Percentiles rank a stretch among this genome's conserved stretches.
Evolutionary conservation across 2,329 filamentous ascomycete species (phyloP).

Genomic region (Fusarium oligoseptatum): DNA sequence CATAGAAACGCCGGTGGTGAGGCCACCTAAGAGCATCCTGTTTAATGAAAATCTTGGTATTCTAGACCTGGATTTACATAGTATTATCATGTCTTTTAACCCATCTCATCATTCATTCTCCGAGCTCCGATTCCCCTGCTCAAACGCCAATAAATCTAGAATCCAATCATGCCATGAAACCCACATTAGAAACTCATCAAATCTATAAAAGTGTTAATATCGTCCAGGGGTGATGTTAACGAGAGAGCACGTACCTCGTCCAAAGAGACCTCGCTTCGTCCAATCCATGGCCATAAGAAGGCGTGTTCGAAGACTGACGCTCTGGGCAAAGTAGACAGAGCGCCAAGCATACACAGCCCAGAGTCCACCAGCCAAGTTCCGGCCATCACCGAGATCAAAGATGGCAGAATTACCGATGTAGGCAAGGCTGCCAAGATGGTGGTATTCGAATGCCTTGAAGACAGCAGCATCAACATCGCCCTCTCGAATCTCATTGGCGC

Average conservation of each 20-base stretch:
- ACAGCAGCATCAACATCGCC: constrained; percentile 92
- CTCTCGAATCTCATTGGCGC: constrained; percentile 84
- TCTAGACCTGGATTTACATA: constrained; percentile 3
- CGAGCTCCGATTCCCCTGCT: constrained; percentile 12
- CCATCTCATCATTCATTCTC: constrained; percentile 15
- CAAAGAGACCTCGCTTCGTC: constrained; percentile 96
- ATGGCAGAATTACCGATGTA: constrained; percentile 97
- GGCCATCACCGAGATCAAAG: constrained; percentile 86
- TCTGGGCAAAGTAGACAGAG: constrained; percentile 97
- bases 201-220: constrained; percentile 52
- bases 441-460: constrained; percentile 96
- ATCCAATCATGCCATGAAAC: not conserved
- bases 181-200: constrained; percentile 64
- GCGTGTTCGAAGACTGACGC: constrained; percentile 91
- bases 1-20: not conserved
- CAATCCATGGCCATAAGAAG: constrained; percentile 97
- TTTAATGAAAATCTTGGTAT: not conserved
- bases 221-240: not conserved
- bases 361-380: constrained; percentile 84
- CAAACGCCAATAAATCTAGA: constrained; percentile 26
- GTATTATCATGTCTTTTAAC: constrained; percentile 4
- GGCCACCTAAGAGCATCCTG: not conserved
- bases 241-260: constrained; percentile 78
- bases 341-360: constrained; percentile 97
- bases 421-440: constrained; percentile 89